Conservation (phyloP, 169 alveolate species). For the Cardiosporidium cionae region DNA sequence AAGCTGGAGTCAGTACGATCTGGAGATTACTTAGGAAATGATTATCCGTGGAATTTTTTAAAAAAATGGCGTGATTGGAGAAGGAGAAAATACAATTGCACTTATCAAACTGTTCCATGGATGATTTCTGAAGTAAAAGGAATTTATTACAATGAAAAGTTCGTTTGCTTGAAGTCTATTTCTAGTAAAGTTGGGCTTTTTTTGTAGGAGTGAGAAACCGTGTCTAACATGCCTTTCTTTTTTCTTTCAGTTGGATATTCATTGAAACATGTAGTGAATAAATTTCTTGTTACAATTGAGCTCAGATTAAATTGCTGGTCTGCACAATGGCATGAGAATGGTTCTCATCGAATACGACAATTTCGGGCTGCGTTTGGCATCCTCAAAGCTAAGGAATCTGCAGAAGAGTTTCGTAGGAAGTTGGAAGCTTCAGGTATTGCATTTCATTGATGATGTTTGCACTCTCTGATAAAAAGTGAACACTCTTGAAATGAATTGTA, state of each 20-base stretch:
- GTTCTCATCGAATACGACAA: constrained; percentile 62
- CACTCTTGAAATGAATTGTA: constrained; percentile 48
- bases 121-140: neutral
- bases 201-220: too few relatives aligned
- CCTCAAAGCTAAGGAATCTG: constrained; percentile 60
- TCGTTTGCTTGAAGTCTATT: too few relatives aligned
- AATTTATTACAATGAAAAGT: neutral
- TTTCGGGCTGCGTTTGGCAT: constrained; percentile 71
- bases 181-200: too few relatives aligned
- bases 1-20: constrained; percentile 44
- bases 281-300: too few relatives aligned
- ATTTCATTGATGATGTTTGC: constrained; percentile 14
- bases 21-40: constrained; percentile 65
- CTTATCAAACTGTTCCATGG: neutral
- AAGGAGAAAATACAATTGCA: constrained; percentile 53
- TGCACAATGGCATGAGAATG: constrained; percentile 70
- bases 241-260: too few relatives aligned
- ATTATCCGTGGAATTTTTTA: constrained; percentile 56
- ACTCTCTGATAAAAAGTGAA: constrained; percentile 52
- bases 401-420: constrained; percentile 53
- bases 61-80: constrained; percentile 54
- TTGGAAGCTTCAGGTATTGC: constrained; percentile 53
- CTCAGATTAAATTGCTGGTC: constrained; percentile 67
- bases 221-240: too few relatives aligned
- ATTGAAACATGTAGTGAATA: too few relatives aligned